These are phyloP conservation scores for Hirschfeldia incana DNA, from an alignment of 345 rosid species.

Conservation along the genomic window DNA sequence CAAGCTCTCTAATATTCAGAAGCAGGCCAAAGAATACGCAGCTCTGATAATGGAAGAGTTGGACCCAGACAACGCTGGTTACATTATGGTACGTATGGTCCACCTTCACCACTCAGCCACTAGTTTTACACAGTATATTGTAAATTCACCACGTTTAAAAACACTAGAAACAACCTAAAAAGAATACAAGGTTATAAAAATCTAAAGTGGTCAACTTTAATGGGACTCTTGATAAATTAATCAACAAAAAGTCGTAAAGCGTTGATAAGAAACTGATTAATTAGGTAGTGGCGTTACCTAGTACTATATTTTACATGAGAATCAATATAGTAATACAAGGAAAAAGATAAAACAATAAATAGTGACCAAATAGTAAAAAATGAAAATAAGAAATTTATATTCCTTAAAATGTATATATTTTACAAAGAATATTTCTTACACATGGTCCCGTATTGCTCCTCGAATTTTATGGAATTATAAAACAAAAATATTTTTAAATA, in stretches of 20 bases:
- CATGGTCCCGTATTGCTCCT: too few relatives aligned
- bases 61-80: conserved; percentile 77
- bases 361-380: too few relatives aligned
- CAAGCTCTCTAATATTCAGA: conserved; percentile 76
- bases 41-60: conserved; percentile 87
- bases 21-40: conserved; percentile 80
- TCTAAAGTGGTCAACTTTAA: too few relatives aligned
- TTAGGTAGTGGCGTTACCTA: not conserved
- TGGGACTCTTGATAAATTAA: not conserved
- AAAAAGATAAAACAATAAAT: not conserved
- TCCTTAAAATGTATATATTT: too few relatives aligned
- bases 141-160: not conserved
- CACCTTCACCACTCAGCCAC: conserved; percentile 18
- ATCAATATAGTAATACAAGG: not conserved
- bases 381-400: too few relatives aligned
- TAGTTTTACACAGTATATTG: not conserved
- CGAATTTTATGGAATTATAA: too few relatives aligned
- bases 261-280: not conserved
- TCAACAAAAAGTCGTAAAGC: not conserved
- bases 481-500: too few relatives aligned
- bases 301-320: not conserved
- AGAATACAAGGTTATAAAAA: conserved; percentile 4
- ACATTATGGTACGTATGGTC: conserved; percentile 62
- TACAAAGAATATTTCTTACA: too few relatives aligned
- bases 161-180: not conserved